Evolutionary conservation across 495 filamentous ascomycete species (phyloP), one percentile per base, ranked within the genome.

Genomic region (Clavariopsis aquatica): DNA sequence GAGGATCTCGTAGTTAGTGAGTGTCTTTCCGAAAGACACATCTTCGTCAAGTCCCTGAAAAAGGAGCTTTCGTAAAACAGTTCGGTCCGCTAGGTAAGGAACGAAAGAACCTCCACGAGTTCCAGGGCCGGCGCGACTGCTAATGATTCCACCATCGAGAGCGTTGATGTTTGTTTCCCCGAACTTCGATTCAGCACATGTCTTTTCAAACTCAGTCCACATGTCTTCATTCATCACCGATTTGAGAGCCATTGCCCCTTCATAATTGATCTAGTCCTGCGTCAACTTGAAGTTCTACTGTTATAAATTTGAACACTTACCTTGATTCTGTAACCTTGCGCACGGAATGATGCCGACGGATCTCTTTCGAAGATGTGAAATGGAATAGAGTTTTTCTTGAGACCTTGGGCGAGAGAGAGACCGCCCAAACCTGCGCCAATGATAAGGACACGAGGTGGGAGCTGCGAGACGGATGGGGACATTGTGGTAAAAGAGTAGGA

Each of bases 371-470:
- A 72, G 52, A 72, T 38, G 27, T 54, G 63, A 23, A 70, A 64
- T 7, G 55, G 57, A 55, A 72, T 59, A 31, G 38, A 52, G 24
- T 57, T 69, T 47, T 79, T 79, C 53, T 78, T 78, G 31, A 87
- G 80, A 36, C 78, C 78, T 63, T 88, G 85, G 2, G 84, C 85
- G 13, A 88, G 75, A 4, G 82, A 75, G 10, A 86, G 78, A 41
- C 85, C 84, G 24, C 81, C 82, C 61, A 88, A 78, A 20, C 85
- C 85, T 17, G 80, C 85, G 1, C 85, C 85, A 60, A 84, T 74
- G 70, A 87, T 84, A 49, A 87, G 64, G 20, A 87, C 58, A 17
- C 54, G 62, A 26, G 62, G 62, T 15, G 53, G 53, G 19, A 60
- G 62, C 22, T 57, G 49, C 29, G 51, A 23, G 8, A 51, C 62